phyloP scores from a whole-genome alignment of 192 early-diverging fungal species.

The Entophlyctis luteolus region DNA sequence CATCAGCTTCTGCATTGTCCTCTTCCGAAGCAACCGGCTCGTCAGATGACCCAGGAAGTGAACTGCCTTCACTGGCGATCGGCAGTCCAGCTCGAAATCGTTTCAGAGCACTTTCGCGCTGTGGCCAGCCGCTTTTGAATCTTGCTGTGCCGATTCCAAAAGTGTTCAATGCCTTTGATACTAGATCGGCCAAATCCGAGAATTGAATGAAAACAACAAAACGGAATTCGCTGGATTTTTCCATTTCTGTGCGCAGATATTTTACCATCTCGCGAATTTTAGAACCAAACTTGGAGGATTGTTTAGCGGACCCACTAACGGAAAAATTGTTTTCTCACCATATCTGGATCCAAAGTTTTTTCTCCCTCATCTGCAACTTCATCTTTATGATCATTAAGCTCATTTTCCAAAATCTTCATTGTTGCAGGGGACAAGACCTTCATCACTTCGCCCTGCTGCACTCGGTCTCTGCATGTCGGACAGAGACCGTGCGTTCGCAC shows the following conservation, averaged over 20 bases:
- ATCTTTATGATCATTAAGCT: background rate
- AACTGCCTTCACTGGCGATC: background rate
- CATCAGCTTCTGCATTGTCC: background rate
- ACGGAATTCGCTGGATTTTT: background rate
- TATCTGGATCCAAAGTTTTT: background rate
- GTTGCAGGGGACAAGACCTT: background rate
- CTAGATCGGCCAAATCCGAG: constrained; percentile 14
- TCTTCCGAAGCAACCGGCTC: background rate
- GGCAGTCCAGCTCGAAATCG: constrained; percentile 3
- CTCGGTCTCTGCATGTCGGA: background rate
- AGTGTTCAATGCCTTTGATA: constrained; percentile 10
- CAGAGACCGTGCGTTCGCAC: background rate
- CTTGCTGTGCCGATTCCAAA: constrained; percentile 20
- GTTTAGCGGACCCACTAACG: background rate
- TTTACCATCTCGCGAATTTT: constrained; percentile 20
- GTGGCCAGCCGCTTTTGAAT: constrained; percentile 16
- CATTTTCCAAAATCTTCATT: background rate
- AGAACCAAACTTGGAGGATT: constrained; percentile 17
- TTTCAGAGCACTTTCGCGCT: constrained; percentile 3
- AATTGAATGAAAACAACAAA: constrained; percentile 26
- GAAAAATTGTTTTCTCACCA: background rate
- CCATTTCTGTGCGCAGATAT: constrained; percentile 4
- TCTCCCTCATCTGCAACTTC: background rate
- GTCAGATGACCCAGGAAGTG: background rate
- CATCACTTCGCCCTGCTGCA: background rate